Evolutionary conservation across 2,329 filamentous ascomycete species (phyloP).

Genomic region (Knufia fluminis): DNA sequence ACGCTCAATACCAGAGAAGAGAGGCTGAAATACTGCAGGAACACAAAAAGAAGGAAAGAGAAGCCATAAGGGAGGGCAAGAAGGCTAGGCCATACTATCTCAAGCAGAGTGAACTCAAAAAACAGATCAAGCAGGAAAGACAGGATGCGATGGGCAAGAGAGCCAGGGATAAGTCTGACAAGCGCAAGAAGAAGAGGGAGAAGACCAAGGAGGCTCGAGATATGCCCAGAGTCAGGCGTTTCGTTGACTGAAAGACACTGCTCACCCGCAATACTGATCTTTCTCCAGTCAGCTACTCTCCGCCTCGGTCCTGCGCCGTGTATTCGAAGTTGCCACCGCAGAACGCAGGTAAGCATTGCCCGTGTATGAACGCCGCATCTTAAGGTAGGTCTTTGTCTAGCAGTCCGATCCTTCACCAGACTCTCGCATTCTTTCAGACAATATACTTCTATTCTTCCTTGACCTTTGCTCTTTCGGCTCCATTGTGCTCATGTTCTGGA

Average conservation of each 20-base stretch:
- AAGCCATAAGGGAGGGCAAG: constrained; percentile 79
- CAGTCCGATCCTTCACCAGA: no score
- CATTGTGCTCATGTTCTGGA: no score
- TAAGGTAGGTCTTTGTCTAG: no score
- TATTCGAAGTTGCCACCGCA: no score
- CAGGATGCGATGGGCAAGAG: constrained; percentile 77
- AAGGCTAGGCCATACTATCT: constrained; percentile 70
- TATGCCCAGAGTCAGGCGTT: constrained; percentile 40
- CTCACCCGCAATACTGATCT: no score
- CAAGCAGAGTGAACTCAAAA: constrained; percentile 88
- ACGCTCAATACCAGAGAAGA: constrained; percentile 59
- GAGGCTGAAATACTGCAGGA: constrained; percentile 60
- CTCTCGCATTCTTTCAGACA: no score
- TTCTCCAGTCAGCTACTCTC: no score
- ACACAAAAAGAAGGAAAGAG: constrained; percentile 75
- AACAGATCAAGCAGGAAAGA: constrained; percentile 66
- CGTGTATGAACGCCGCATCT: no score
- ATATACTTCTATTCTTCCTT: no score
- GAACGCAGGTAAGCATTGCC: no score
- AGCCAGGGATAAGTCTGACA: constrained; percentile 74
- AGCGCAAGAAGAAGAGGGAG: constrained; percentile 82
- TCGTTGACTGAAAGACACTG: neutral
- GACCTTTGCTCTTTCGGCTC: no score
- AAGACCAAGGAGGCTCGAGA: constrained; percentile 75
- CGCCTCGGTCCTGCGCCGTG: no score